Percentiles rank a stretch among this genome's conserved stretches.
phyloP scores from a whole-genome alignment of 2,329 filamentous ascomycete genomes.

The Exutisphaerella laricina region DNA sequence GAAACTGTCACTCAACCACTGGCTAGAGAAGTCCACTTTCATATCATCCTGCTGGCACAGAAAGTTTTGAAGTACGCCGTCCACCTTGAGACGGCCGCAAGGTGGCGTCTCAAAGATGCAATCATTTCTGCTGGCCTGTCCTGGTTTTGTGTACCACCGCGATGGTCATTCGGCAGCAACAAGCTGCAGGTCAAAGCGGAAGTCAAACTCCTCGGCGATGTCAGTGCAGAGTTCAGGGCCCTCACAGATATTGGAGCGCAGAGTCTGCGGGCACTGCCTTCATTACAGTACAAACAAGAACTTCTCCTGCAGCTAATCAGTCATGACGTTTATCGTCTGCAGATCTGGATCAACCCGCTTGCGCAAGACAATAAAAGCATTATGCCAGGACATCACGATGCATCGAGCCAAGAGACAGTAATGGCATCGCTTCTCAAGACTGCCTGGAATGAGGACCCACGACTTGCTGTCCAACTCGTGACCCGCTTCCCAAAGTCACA shows the following conservation, averaged over 20 bases:
- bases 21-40: constrained; percentile 85
- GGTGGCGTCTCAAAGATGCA: constrained; percentile 82
- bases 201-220: constrained; percentile 71
- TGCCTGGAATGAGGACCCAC: constrained; percentile 81
- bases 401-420: constrained; percentile 38
- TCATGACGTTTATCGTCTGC: constrained; percentile 75
- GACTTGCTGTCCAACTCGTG: constrained; percentile 78
- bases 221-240: constrained; percentile 60
- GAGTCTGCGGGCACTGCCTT: constrained; percentile 50
- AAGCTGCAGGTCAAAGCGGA: constrained; percentile 91
- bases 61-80: constrained; percentile 69
- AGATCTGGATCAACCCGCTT: constrained; percentile 84
- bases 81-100: constrained; percentile 55
- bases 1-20: constrained; percentile 72
- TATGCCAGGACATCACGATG: constrained; percentile 27
- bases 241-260: constrained; percentile 55
- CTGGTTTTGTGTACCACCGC: constrained; percentile 80
- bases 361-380: constrained; percentile 49
- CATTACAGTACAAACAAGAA: constrained; percentile 72
- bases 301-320: constrained; percentile 75
- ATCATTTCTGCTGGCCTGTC: constrained; percentile 77
- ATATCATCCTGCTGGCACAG: constrained; percentile 76
- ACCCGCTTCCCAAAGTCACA: constrained; percentile 67
- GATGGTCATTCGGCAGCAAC: constrained; percentile 95
- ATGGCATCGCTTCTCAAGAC: constrained; percentile 59